Base-by-base conservation (phyloP, 2,329 filamentous ascomycete genomes). In the Aspergillus unguis region DNA sequence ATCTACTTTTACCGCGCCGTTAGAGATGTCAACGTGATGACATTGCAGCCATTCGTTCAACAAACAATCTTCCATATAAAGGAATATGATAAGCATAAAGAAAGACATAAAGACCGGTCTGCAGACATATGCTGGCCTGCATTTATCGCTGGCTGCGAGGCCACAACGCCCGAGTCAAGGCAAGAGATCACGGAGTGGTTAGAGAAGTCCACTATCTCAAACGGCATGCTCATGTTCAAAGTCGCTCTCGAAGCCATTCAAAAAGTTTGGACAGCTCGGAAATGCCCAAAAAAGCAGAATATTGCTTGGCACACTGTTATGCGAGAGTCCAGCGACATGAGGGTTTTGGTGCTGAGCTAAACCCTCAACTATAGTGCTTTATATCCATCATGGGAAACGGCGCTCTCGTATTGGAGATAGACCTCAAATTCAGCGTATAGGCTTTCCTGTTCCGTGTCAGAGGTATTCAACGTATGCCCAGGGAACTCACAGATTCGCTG, bases 1-100 rank as follows among this genome's bases (percentile, higher is more conserved):
- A 52, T 52, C 11, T 48, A 52, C n/a, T 49, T 52, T 10, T 48
- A 52, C 33, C 48, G 53, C 37, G 29, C 43, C 4, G 36, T 52
- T 5, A 44, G 48, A 17, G 40, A 52, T 10, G 36, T 52, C 28
- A 49, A 55, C 4, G 44, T 45, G 6, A 27, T 32, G 28, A 9
- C 37, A 11, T 35, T 52, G 17, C 44, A 52, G 6, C 41, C 48
- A 7, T 52, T 45, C 31, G 53, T 55, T 10, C 44, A 42, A n/a
- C 40, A 55, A 7, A 48, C 40, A 1, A 55, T 52, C 4, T 40
- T 36, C 4, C 44, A 52, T 28, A 40, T 52, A 7, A 8, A 23
- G 7, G 44, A 48, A 27, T 45, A 52, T 17, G 48, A 46, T 11
- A 52, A 49, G 27, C 35, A 48, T 17, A 55, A 44, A 5, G 27